Conservation (phyloP, 176 grass and related monocot species). For the Thinopyrum elongatum region DNA sequence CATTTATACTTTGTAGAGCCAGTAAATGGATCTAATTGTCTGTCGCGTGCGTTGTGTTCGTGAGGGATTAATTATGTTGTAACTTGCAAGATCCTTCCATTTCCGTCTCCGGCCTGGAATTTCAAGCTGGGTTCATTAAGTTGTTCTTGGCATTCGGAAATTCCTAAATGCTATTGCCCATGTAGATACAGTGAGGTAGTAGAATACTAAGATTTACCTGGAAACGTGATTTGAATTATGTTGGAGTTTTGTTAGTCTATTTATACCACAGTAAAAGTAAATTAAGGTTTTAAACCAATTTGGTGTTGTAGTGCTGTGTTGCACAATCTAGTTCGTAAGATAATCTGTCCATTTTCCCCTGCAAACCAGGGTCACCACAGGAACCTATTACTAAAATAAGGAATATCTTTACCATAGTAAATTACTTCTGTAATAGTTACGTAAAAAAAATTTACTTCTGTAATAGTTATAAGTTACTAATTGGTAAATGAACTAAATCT, state of each 20-base stretch:
- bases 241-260: neutral
- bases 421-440: neutral
- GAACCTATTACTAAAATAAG: neutral
- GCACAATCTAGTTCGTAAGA: neutral
- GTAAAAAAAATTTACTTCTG: too few species aligned
- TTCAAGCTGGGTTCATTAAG: neutral
- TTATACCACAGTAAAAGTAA: neutral
- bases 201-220: neutral
- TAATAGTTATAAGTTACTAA: neutral
- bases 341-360: neutral
- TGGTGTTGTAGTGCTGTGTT: neutral
- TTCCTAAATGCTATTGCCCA: neutral
- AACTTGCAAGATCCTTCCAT: neutral
- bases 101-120: neutral
- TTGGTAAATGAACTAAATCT: neutral
- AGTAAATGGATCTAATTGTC: constrained; percentile 3
- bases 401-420: neutral
- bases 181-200: neutral
- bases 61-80: neutral
- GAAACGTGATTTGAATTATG: neutral
- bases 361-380: neutral
- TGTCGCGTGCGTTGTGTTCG: neutral
- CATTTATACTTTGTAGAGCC: neutral
- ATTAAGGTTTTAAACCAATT: neutral
- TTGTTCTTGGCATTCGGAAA: neutral